Evolutionary conservation across 306 rosid genomes (phyloP).

Genomic region (Abrus precatorius): DNA sequence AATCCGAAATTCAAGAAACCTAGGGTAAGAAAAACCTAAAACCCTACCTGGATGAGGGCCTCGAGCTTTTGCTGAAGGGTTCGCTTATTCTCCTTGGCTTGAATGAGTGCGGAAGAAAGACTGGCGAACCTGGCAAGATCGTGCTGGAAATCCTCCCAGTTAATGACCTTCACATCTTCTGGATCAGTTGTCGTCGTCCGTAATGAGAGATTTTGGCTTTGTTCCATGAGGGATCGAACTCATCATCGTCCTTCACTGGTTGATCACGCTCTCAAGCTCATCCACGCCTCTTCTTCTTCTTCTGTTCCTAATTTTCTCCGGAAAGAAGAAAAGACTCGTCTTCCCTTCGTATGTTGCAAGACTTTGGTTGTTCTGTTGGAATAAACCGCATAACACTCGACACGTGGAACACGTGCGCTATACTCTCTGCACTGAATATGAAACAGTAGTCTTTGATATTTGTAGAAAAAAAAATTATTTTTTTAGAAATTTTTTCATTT

Average conservation of each 20-base stretch:
- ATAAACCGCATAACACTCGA: slow-evolving; percentile 15
- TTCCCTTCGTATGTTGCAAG: neutral
- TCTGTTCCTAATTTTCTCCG: slow-evolving; percentile 49
- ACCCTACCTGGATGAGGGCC: slow-evolving; percentile 73
- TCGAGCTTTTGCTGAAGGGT: slow-evolving; percentile 69
- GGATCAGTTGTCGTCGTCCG: slow-evolving; percentile 54
- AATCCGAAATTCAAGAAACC: neutral
- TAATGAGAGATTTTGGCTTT: slow-evolving; percentile 43
- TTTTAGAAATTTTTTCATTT: too few relatives aligned
- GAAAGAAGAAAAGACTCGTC: neutral
- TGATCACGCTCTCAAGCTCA: slow-evolving; percentile 53
- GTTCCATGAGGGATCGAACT: slow-evolving; percentile 79
- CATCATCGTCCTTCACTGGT: slow-evolving; percentile 77
- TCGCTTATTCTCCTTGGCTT: slow-evolving; percentile 71
- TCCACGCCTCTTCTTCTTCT: slow-evolving; percentile 35
- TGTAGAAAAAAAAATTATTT: too few relatives aligned
- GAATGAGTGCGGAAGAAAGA: slow-evolving; percentile 78
- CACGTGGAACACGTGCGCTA: slow-evolving; percentile 14
- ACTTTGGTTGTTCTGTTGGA: slow-evolving; percentile 1
- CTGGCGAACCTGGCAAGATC: slow-evolving; percentile 85
- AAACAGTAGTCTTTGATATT: too few relatives aligned
- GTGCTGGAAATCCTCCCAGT: slow-evolving; percentile 92
- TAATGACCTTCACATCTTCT: slow-evolving; percentile 61
- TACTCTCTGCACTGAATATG: too few relatives aligned
- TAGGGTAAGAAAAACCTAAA: slow-evolving; percentile 11